Conservation (phyloP, 768 basidiomycete species). For the Naganishia kalamii region DNA sequence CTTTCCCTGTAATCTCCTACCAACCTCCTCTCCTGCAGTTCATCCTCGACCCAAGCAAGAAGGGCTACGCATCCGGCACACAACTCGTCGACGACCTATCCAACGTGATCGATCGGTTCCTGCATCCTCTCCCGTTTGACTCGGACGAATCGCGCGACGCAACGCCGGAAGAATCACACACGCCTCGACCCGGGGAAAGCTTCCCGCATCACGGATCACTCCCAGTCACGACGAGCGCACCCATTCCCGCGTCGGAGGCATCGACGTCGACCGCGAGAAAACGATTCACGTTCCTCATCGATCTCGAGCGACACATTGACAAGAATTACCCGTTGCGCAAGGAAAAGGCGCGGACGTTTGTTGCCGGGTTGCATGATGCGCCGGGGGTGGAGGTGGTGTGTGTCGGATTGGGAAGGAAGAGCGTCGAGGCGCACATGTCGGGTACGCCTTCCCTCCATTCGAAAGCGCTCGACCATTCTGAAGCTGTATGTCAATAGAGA, state of each 20-base stretch:
- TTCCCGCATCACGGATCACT: background rate
- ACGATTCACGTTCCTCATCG: conserved; percentile 6
- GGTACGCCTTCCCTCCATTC: background rate
- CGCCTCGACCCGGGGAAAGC: too few relatives aligned
- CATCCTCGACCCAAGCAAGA: background rate
- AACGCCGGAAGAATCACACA: too few relatives aligned
- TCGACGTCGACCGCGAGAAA: background rate
- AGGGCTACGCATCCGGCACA: background rate
- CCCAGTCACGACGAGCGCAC: background rate
- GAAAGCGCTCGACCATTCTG: background rate
- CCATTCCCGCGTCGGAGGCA: background rate
- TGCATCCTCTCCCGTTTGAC: background rate
- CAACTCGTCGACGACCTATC: background rate
- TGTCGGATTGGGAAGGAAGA: conserved; percentile 3
- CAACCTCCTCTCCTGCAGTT: background rate
- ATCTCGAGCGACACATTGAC: background rate
- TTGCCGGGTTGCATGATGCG: background rate
- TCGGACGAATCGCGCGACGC: background rate
- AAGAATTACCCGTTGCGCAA: conserved; percentile 4
- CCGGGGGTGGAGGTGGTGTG: background rate
- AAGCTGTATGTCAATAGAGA: background rate
- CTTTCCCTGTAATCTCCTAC: background rate
- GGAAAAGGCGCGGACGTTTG: conserved; percentile 10
- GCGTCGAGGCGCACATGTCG: background rate
- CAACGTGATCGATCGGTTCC: background rate